Conservation (phyloP, 352 stramenopile species). For the Phytophthora pluvialis region DNA sequence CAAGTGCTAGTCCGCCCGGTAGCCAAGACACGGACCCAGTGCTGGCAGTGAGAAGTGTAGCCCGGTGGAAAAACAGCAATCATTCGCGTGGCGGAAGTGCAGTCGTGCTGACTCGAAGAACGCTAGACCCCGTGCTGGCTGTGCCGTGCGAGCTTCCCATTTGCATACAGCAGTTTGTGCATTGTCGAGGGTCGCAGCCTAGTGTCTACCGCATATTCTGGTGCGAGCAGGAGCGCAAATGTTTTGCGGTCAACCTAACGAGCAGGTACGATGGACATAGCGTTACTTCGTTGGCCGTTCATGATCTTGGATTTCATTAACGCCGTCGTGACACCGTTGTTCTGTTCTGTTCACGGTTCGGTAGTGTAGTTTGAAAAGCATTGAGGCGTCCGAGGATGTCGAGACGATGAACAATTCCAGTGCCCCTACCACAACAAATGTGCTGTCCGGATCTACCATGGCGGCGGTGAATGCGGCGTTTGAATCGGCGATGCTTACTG, state of each 20-base stretch:
- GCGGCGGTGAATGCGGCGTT: constrained; percentile 31
- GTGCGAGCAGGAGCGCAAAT: constrained; percentile 54
- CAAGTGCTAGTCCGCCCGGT: not conserved
- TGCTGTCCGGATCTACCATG: constrained; percentile 13
- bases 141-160: constrained; percentile 63
- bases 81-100: constrained; percentile 47
- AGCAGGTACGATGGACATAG: constrained; percentile 52
- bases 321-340: constrained; percentile 12
- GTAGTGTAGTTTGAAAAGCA: constrained; percentile 48
- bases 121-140: constrained; percentile 65
- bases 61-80: constrained; percentile 58
- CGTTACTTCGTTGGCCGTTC: not conserved
- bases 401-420: not conserved
- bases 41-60: constrained; percentile 64
- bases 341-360: constrained; percentile 21
- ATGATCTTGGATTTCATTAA: not conserved
- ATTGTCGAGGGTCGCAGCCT: constrained; percentile 66
- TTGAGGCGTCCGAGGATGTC: constrained; percentile 25
- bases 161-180: constrained; percentile 75
- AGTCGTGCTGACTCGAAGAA: constrained; percentile 60
- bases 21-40: constrained; percentile 39
- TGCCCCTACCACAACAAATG: not conserved
- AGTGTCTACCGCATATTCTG: constrained; percentile 80
- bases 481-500: constrained; percentile 38
- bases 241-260: constrained; percentile 76